A percentile compares a stretch with the other conserved stretches of the same genome.
These are phyloP conservation scores for Tetrahymena elliotti DNA, from an alignment of 73 alveolate genomes.

Conservation along the genomic window DNA sequence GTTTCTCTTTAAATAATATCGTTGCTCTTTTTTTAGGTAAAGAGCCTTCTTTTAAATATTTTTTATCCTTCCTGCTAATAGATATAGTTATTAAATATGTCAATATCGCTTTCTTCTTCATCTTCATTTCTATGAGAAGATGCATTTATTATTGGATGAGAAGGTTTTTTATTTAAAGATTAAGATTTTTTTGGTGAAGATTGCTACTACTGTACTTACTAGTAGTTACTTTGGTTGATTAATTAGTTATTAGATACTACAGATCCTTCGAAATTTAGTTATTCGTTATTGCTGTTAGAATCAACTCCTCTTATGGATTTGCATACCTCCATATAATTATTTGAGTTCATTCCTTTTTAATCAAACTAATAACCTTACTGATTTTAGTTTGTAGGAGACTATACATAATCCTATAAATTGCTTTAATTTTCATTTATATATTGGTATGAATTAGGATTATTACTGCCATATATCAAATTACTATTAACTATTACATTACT, in stretches of 20 bases:
- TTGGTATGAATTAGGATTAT: background rate
- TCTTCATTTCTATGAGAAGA: background rate
- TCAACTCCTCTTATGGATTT: background rate
- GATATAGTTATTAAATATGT: background rate
- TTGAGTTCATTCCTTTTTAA: background rate
- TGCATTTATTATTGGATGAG: background rate
- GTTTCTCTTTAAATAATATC: background rate
- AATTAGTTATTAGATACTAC: background rate
- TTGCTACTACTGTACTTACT: background rate
- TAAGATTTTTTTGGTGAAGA: background rate
- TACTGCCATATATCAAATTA: background rate
- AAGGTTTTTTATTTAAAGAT: background rate
- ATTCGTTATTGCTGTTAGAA: background rate
- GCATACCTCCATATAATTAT: background rate
- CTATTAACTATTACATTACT: background rate
- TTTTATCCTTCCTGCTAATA: background rate
- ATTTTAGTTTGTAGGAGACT: background rate
- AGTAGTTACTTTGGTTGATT: background rate
- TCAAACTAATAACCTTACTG: background rate
- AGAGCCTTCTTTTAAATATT: background rate
- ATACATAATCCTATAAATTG: background rate
- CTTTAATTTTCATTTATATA: background rate
- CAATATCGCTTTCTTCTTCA: background rate
- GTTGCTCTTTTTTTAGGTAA: background rate
- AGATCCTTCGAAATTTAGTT: background rate